Percentiles rank a stretch among this genome's conserved stretches.
Conservation (phyloP, 2,329 filamentous ascomycete species). For the Coleophoma cylindrospora region DNA sequence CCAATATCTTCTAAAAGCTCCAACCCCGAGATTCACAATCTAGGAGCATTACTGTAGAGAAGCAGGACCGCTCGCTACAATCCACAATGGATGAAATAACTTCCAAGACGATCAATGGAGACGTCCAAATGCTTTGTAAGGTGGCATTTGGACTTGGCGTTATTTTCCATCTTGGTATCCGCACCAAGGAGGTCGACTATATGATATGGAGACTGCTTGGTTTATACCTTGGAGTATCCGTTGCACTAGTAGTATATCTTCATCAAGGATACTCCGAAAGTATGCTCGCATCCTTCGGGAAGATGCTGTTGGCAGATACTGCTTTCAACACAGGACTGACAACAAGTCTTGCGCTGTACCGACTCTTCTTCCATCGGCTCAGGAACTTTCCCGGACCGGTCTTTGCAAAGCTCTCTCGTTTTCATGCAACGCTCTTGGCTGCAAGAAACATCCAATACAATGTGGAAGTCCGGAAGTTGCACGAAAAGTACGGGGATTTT, state of each 20-base stretch:
- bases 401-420: slow-evolving; percentile 23
- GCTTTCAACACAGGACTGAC: slow-evolving; percentile 14
- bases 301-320: not conserved
- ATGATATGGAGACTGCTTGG: not conserved
- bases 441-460: slow-evolving; percentile 19
- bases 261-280: too few species aligned
- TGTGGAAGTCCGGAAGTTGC: slow-evolving; percentile 22
- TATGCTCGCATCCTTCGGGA: not conserved
- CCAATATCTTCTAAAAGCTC: too few species aligned
- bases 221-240: not conserved
- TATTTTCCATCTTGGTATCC: not conserved
- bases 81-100: too few species aligned
- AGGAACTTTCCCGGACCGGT: slow-evolving; percentile 29
- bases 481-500: slow-evolving; percentile 29
- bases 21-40: too few species aligned
- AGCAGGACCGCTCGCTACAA: too few species aligned
- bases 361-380: slow-evolving; percentile 27
- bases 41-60: too few species aligned
- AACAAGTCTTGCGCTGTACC: slow-evolving; percentile 30
- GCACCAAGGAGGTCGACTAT: not conserved
- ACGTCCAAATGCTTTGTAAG: too few species aligned
- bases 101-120: too few species aligned
- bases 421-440: slow-evolving; percentile 24
- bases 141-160: not conserved
- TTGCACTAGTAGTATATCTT: not conserved